Base-by-base conservation (phyloP, 305 asterid species). In the Striga hermonthica region DNA sequence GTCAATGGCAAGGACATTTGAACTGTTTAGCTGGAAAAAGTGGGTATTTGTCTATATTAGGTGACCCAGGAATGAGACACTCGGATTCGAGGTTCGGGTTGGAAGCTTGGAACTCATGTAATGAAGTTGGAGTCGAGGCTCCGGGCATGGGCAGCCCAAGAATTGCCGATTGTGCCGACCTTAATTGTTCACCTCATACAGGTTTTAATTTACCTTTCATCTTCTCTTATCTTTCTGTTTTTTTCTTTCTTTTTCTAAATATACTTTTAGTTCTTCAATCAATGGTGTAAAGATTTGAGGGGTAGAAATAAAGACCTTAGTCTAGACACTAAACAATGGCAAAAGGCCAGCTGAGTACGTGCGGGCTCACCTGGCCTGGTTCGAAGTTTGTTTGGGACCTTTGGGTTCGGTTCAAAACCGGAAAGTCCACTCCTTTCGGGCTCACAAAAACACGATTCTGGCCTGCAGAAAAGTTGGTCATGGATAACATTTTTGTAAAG, bases 51-150 rank as follows among this genome's bases (percentile, higher is more conserved):
- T 86, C 95, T 13, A 88, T 69, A 44, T 65, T 84, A 54, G 96
- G 96, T 11, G 95, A 89, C 69, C 90, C 96, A 14, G 96, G 86
- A 57, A 86, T 89, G 95, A 84, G 76, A 70, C 79, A 63, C 83
- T 90, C 92, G 15, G 76, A 81, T 84, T 54, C 92, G 13, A 84
- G 96, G 78, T 89, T 86, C 68, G 96, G 79, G 37, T 76, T 84
- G 6, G 96, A 89, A 80, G 95, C 90, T 66, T 89, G 96, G 95
- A 86, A 89, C 78, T 89, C 86, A 80, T 89, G 96, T 73, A 86
- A 86, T 68, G 96, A 89, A 79, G 96, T 89, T 55, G 96, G 96
- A 12, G 7, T 28, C 7, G 92, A 89, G 74, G 89, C 85, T 7
- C 92, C 95, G 7, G 62, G 73, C 15, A 83, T 80, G 90, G 92